Evolutionary conservation across 768 basidiomycete genomes (phyloP), one percentile per base, ranked within the genome.

Genomic region (Mycena belliarum): DNA sequence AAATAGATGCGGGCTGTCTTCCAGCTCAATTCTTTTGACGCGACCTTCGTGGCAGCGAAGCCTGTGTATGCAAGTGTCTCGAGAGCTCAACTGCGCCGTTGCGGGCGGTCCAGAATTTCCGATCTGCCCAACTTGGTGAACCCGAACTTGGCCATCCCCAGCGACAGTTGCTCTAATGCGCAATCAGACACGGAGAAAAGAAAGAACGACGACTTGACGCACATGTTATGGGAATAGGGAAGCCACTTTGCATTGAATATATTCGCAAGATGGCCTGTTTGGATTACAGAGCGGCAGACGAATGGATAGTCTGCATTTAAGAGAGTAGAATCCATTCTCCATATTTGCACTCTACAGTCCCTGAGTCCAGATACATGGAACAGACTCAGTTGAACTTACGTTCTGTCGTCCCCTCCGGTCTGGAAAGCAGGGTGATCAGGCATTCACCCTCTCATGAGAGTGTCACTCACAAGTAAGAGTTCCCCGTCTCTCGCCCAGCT

Each of bases 201-300:
- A 1, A 51, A 41, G 4, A 25, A 43, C n/a, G 57, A 55, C 66
- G 59, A 52, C 45, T 59, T 59, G 33, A 61, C 84, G 59, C 33
- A 61, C 84, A 95, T 88, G 50, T 85, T 82, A n/a, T 86, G 82
- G 12, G 91, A 90, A 61, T 82, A 75, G 0, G 92, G 91, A 2
- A 96, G 76, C 79, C 91, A 87, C 44, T 90, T 84, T 0, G 82
- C 85, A 63, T 87, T 90, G 76, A 96, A 96, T 44, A 96, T 91
- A 66, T 96, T 96, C 14, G 80, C 84, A 44, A 74, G 80, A 69
- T 96, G 93, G 4, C 91, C 91, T 0, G 93, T 94, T 15, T 78
- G 70, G 48, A 95, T 85, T n/a, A 88, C 81, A 9, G 84, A 77
- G 54, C 82, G 77, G 66, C 82, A 91, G 40, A 73, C 71, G 70